Evolutionary conservation across 2,329 filamentous ascomycete genomes (phyloP), one percentile per base, ranked within the genome.

Genomic region (Fusarium hainanense): DNA sequence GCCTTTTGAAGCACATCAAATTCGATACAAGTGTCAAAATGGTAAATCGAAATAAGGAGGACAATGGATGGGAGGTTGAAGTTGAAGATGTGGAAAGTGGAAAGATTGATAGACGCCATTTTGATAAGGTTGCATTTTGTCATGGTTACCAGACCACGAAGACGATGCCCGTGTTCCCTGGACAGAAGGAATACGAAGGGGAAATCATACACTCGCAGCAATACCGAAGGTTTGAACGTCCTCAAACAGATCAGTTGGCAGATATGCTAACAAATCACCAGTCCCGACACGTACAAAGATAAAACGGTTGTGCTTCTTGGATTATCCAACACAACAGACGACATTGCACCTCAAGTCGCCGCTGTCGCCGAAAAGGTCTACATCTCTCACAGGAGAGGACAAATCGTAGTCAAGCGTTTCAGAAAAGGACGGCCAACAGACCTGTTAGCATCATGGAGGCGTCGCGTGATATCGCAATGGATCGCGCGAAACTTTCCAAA

Each of bases 121-220:
- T 68, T 7, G 66, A 68, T 20, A 68, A 68, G 23, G 51, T 68
- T 7, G 60, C 64, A 2, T 69, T 68, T 10, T 68, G 66, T 1
- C 66, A 68, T 16, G 66, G 66, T 0, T 68, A 68, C 6, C 66
- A 68, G 20, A 68, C 66, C 4, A 4, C 41, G 4, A 68, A 20
- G 16, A 20, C 23, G 1, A 69, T 68, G 65, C 66, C 66, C 3
- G 21, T 7, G 0, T 68, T 68, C 16, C 65, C 50, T 2, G 66
- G 66, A 1, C 66, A 68, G 18, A 30, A 52, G 0, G 7, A 11
- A 0, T 68, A 46, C 1, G 18, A 61, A 6, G 66, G 66, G 0
- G 30, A 66, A 2, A 49, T 68, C 4, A 34, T 69, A 2, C 66
- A 68, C 27, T 55, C 66, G 2, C 66, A 68, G 18, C 65, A 68